Evolutionary conservation across 495 filamentous ascomycete genomes (phyloP).

Genomic region (Penicillium canariense): DNA sequence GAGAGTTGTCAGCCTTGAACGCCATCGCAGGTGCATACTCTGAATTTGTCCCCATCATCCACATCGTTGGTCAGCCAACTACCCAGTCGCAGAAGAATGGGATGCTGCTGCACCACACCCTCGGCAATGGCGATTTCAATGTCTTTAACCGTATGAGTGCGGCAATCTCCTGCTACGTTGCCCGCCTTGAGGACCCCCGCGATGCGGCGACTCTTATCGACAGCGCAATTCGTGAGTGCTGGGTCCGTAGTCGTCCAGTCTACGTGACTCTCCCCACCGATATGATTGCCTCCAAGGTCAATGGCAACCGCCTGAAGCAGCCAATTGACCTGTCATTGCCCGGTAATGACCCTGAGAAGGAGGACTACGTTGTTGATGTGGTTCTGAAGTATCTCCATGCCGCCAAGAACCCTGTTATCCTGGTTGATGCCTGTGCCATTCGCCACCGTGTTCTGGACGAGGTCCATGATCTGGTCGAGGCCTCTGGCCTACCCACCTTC

Average conservation of each 20-base stretch:
- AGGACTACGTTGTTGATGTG: conserved; percentile 81
- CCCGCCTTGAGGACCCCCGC: conserved; percentile 63
- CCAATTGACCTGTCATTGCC: conserved; percentile 66
- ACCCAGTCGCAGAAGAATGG: conserved; percentile 51
- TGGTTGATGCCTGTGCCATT: conserved; percentile 90
- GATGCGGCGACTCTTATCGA: conserved; percentile 77
- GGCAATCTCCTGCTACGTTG: conserved; percentile 66
- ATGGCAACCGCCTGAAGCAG: conserved; percentile 65
- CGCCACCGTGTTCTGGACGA: conserved; percentile 75
- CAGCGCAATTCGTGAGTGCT: conserved; percentile 75
- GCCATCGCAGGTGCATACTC: conserved; percentile 64
- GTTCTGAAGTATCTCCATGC: conserved; percentile 73
- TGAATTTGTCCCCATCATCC: conserved; percentile 60
- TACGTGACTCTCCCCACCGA: conserved; percentile 88
- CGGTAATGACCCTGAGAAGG: conserved; percentile 66
- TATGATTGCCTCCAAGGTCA: conserved; percentile 75
- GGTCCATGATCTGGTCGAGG: conserved; percentile 72
- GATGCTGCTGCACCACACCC: conserved; percentile 84
- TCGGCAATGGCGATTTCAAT: conserved; percentile 86
- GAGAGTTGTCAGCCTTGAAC: conserved; percentile 67
- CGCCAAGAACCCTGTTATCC: conserved; percentile 73
- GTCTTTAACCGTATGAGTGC: conserved; percentile 80
- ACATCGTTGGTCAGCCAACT: conserved; percentile 63
- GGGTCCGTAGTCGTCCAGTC: conserved; percentile 68
- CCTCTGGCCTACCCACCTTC: conserved; percentile 75